Percentiles rank a stretch among this genome's conserved stretches.
These are phyloP conservation scores for Corylus americana DNA, from an alignment of 306 rosid genomes.

Conservation along the genomic window DNA sequence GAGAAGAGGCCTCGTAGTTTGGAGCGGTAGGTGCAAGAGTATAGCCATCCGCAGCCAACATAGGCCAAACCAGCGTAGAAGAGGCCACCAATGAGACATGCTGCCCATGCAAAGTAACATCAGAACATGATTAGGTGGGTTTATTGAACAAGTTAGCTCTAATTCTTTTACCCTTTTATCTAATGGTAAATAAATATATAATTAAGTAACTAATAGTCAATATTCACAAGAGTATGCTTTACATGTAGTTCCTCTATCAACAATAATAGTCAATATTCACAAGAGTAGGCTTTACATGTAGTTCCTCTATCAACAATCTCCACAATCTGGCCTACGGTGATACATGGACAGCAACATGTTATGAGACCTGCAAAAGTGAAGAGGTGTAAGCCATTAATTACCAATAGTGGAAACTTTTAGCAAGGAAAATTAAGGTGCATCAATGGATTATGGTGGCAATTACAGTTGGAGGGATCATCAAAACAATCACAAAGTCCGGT, in stretches of 20 bases:
- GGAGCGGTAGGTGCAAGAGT: slow-evolving; percentile 21
- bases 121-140: neutral
- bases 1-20: slow-evolving; percentile 31
- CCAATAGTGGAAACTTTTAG: too few relatives aligned
- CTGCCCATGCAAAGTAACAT: neutral
- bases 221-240: neutral
- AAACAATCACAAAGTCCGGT: slow-evolving; percentile 38
- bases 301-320: slow-evolving; percentile 35
- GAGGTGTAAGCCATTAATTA: neutral
- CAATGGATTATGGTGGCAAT: neutral
- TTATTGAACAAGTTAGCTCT: neutral
- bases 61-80: slow-evolving; percentile 6
- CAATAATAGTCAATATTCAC: neutral
- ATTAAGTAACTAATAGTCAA: neutral
- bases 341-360: slow-evolving; percentile 33
- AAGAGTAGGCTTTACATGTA: neutral
- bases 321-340: slow-evolving; percentile 27
- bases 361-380: slow-evolving; percentile 4
- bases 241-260: slow-evolving; percentile 33
- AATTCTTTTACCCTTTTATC: neutral
- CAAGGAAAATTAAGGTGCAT: neutral
- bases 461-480: slow-evolving; percentile 27
- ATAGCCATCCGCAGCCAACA: neutral
- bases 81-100: slow-evolving; percentile 10
- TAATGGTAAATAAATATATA: neutral